Evolutionary conservation across 805 yeast genomes (phyloP), one percentile per base, ranked within the genome.

Genomic region (Tanozyma kutaoensis): DNA sequence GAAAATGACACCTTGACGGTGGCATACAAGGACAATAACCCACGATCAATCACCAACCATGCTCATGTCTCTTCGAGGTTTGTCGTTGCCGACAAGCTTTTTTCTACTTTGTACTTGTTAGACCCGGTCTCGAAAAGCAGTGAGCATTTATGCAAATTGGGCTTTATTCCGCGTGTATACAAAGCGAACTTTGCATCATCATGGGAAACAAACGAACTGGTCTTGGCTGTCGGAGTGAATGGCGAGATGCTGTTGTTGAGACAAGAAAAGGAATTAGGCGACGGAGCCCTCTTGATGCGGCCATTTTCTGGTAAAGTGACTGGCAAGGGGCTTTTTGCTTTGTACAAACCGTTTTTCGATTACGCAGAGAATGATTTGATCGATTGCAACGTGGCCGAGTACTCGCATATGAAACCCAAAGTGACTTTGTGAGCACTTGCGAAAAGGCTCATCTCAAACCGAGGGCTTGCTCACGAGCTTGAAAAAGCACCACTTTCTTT

Each of bases 271-370:
- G 52, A 46, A 24, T 28, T 42, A 11, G 12, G 22, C 2, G 25
- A 23, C 2, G 22, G 53, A 8, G 20, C 20, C 10, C 20, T 17
- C 10, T 17, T 50, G 21, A 45, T 42, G 16, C 37, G 52, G 13
- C 62, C 64, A 5, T 59, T 58, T 30, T 18, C 28, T 2, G 49
- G 49, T 18, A 58, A 56, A 24, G 43, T 56, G 9, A 49, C 57
- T 10, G 66, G 66, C 2, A 59, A 57, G 26, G 64, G 66, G 1
- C 36, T 59, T 12, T 48, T 47, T 14, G 34, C 52, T 1, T 24
- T 55, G 6, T 44, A 56, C 32, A 54, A 56, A 32, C 61, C 60
- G 3, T 47, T 40, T 22, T 57, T 58, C 28, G 9, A 10, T 17
- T 10, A 8, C 20, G 20, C 20, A 17, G 9, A 10, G 20, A 8